phyloP scores from a whole-genome alignment of 192 early-diverging fungal genomes.

The Spinellus fusiger region DNA sequence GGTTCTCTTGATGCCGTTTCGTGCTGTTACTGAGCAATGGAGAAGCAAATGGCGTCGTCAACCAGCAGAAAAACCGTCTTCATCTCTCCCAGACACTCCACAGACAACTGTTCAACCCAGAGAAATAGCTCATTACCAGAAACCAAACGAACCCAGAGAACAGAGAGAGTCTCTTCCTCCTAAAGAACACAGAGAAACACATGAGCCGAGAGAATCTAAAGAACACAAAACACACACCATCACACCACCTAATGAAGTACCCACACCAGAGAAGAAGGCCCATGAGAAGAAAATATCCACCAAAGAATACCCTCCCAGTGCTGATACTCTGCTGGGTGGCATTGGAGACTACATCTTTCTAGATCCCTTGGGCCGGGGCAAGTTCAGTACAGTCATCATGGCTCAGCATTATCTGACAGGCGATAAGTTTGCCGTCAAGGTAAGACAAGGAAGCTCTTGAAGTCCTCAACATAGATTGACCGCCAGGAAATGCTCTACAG shows the following conservation, averaged over 20 bases:
- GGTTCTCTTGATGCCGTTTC: slow-evolving; percentile 7
- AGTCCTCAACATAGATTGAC: neutral
- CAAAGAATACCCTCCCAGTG: slow-evolving; percentile 14
- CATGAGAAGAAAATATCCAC: neutral
- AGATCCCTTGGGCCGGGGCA: slow-evolving; percentile 71
- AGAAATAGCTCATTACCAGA: too few species aligned
- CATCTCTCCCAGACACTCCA: too few species aligned
- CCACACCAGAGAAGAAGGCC: neutral
- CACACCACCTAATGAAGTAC: neutral
- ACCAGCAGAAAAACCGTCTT: neutral
- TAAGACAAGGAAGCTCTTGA: neutral
- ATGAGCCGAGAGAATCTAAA: too few species aligned
- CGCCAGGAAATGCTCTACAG: slow-evolving; percentile 4
- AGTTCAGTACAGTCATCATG: slow-evolving; percentile 75
- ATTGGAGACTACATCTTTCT: slow-evolving; percentile 72
- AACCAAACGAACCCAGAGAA: neutral
- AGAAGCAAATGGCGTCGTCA: slow-evolving; percentile 16
- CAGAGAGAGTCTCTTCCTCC: too few species aligned
- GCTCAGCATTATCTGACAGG: slow-evolving; percentile 52
- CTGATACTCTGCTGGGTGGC: slow-evolving; percentile 33
- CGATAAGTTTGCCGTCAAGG: slow-evolving; percentile 29
- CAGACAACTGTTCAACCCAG: too few species aligned
- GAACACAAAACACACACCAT: neutral
- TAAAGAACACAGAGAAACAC: too few species aligned
- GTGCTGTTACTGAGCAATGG: slow-evolving; percentile 10